Percentiles rank a stretch among this genome's conserved stretches.
These are phyloP conservation scores for Colletotrichum eleusines DNA, from an alignment of 2,329 filamentous ascomycete genomes.

Conservation along the genomic window DNA sequence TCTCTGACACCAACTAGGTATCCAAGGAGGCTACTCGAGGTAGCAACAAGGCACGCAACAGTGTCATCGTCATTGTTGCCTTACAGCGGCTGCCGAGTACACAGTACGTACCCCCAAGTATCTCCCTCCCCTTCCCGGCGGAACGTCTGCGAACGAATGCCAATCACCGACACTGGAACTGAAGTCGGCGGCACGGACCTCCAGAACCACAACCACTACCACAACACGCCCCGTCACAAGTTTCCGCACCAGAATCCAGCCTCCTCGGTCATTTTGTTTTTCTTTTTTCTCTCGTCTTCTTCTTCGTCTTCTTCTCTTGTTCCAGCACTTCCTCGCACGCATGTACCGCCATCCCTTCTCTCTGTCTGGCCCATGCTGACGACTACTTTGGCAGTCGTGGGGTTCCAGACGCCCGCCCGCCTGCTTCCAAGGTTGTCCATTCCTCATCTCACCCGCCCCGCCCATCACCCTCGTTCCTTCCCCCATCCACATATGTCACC, in stretches of 20 bases:
- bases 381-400: neutral
- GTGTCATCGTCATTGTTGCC: neutral
- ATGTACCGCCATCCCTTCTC: neutral
- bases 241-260: neutral
- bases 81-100: neutral
- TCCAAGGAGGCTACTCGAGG: conserved; percentile 1
- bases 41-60: neutral
- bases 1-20: neutral
- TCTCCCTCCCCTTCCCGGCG: neutral
- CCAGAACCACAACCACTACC: conserved; percentile 16
- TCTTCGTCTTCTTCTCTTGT: neutral
- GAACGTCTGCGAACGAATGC: conserved; percentile 4
- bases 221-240: neutral
- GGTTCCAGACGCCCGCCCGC: neutral
- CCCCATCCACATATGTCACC: neutral
- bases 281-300: too few species aligned
- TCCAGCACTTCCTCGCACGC: neutral
- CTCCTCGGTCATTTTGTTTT: neutral
- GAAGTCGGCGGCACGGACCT: conserved; percentile 18
- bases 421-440: neutral
- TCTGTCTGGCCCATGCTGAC: neutral
- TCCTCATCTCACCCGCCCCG: neutral
- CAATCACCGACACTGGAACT: neutral
- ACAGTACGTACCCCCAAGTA: conserved; percentile 11
- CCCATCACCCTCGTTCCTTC: neutral